Conservation (phyloP, 805 yeast species). For the Yamadazyma ubonensis region DNA sequence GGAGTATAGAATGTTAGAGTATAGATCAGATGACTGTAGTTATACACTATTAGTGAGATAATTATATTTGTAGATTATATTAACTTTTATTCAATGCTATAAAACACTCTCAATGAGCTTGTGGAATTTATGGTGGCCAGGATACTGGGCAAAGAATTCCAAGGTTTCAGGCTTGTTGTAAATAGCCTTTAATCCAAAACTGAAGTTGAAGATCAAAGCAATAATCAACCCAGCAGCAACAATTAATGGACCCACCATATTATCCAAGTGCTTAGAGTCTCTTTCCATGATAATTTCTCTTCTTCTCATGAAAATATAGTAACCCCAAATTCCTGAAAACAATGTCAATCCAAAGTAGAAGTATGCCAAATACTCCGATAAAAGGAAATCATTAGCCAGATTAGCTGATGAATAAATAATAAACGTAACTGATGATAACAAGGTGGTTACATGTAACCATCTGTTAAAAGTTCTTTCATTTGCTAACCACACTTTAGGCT, state of each 20-base stretch:
- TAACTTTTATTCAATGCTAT: too few relatives aligned
- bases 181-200: conserved; percentile 49
- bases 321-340: conserved; percentile 89
- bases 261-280: conserved; percentile 85
- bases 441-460: conserved; percentile 88
- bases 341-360: conserved; percentile 76
- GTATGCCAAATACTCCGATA: conserved; percentile 74
- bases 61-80: too few relatives aligned
- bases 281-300: conserved; percentile 72
- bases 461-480: conserved; percentile 95
- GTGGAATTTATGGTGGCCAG: conserved; percentile 35
- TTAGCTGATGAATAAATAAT: conserved; percentile 75
- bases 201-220: conserved; percentile 71
- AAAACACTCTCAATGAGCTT: conserved; percentile 36
- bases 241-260: conserved; percentile 83
- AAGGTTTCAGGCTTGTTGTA: conserved; percentile 20
- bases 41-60: not conserved
- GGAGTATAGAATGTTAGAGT: too few relatives aligned
- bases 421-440: conserved; percentile 82
- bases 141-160: conserved; percentile 30
- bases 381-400: conserved; percentile 57
- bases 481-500: conserved; percentile 98
- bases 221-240: conserved; percentile 66
- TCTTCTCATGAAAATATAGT: conserved; percentile 69
- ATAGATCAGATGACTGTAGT: not conserved